Percentiles rank a stretch among this genome's conserved stretches.
Conservation (phyloP, 192 early-diverging fungal species). For the Rhizophagus prolifer region DNA sequence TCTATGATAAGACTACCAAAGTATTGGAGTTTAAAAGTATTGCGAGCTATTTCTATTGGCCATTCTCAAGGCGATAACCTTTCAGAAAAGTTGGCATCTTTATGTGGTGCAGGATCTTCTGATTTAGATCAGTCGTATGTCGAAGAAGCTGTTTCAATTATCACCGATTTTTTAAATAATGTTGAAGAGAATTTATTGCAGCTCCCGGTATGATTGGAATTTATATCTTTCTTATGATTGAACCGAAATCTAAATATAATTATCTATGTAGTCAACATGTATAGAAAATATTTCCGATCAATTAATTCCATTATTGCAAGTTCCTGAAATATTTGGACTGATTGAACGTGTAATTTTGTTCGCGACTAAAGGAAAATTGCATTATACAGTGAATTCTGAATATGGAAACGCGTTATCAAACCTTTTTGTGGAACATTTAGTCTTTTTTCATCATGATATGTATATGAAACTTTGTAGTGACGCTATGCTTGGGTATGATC, state of each 20-base stretch:
- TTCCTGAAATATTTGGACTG: background rate
- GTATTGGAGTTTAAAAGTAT: slow-evolving; percentile 11
- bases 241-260: background rate
- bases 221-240: background rate
- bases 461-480: slow-evolving; percentile 8
- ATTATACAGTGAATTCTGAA: background rate
- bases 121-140: background rate
- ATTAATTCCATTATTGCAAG: slow-evolving; percentile 13
- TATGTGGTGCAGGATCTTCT: slow-evolving; percentile 6
- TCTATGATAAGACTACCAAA: background rate
- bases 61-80: background rate
- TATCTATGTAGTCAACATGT: background rate
- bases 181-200: background rate
- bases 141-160: background rate
- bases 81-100: background rate
- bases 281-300: slow-evolving; percentile 21
- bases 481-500: slow-evolving; percentile 5
- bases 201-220: background rate
- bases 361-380: background rate
- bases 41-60: background rate
- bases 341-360: slow-evolving; percentile 12
- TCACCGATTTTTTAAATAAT: slow-evolving; percentile 21
- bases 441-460: background rate
- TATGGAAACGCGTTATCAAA: background rate
- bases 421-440: slow-evolving; percentile 18